Base-by-base conservation (phyloP, 192 early-diverging fungal genomes). In the Allomyces macrogynus region DNA sequence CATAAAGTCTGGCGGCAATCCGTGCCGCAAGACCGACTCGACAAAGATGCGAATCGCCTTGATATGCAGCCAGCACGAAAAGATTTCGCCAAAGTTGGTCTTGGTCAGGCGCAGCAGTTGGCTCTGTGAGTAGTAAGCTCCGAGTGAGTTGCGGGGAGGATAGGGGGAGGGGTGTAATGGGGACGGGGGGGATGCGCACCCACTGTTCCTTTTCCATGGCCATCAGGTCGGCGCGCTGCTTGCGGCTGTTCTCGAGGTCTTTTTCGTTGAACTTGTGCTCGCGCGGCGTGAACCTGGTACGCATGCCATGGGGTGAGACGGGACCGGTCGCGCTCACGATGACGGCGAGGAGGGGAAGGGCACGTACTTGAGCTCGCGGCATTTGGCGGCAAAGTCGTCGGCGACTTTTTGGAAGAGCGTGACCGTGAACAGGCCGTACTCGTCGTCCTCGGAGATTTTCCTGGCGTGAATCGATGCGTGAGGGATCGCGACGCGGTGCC, bases 21-120 rank as follows among this genome's bases (percentile, higher is more conserved):
- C 96, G 71, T 99, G 97, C 62, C 96, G 92, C 67, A 99, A 73
- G 7, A 99, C 82, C 20, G 89, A 93, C 72, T 99, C 96, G 23
- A 99, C 92, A 80, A 92, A 97, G 22, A 95, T 84, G 9, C 95
- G 82, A 43, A 99, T 74, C 1, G 87, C 88, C 77, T 97, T 99
- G 66, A 96, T 72, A 69, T 99, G 96, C 44, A 95, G 78, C 89
- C 91, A 97, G 44, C 88, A 87, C 9, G 86, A 71, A 68, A 93
- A 91, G 0, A 89, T 84, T 72, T 97, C 96, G 27, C 92, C 85
- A 74, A 99, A 97, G 74, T 92, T 92, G 26, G 91, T 89, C 78
- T 86, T 88, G 67, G 87, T 85, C 73, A 97, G 79, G 69, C 92
- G 86, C 64, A 88, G 68, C 27, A 97, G 76, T 22, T 86, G 81